Conservation (phyloP, 345 rosid species). For the Salix udensis region DNA sequence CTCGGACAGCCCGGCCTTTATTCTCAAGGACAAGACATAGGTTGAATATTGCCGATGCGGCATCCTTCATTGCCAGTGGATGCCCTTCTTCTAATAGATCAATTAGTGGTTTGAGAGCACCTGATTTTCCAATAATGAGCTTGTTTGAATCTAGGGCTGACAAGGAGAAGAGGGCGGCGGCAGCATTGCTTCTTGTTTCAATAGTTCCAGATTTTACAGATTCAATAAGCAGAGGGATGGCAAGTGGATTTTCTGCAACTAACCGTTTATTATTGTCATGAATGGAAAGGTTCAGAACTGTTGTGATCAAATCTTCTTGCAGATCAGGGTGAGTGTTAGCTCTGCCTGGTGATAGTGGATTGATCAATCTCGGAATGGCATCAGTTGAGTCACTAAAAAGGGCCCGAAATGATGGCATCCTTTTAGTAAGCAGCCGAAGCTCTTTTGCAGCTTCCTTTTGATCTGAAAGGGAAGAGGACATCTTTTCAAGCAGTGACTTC, state of each 20-base stretch:
- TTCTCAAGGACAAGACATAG: slow-evolving; percentile 35
- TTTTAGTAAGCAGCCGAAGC: slow-evolving; percentile 47
- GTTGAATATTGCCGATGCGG: slow-evolving; percentile 44
- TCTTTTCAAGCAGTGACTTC: slow-evolving; percentile 38
- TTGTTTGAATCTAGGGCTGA: slow-evolving; percentile 34
- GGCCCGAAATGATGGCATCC: slow-evolving; percentile 31
- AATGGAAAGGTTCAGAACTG: slow-evolving; percentile 45
- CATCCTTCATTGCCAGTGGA: slow-evolving; percentile 35
- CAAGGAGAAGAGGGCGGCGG: slow-evolving; percentile 47
- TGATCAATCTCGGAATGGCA: slow-evolving; percentile 39
- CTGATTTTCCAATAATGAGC: slow-evolving; percentile 43
- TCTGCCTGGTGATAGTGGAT: slow-evolving; percentile 25
- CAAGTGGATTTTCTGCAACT: slow-evolving; percentile 35
- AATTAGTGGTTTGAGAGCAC: slow-evolving; percentile 46
- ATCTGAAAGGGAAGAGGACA: slow-evolving; percentile 44
- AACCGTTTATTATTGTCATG: slow-evolving; percentile 34
- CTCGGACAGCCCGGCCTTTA: slow-evolving; percentile 32
- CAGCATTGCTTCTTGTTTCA: slow-evolving; percentile 50
- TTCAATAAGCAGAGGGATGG: slow-evolving; percentile 43
- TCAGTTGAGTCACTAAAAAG: slow-evolving; percentile 32
- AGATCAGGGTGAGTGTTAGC: slow-evolving; percentile 32
- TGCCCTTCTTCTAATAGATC: slow-evolving; percentile 44
- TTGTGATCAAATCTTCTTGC: slow-evolving; percentile 44
- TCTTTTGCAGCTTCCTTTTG: slow-evolving; percentile 46
- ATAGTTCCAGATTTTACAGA: slow-evolving; percentile 34